Base-by-base conservation (phyloP, 345 rosid genomes). In the Erodium maritimum region DNA sequence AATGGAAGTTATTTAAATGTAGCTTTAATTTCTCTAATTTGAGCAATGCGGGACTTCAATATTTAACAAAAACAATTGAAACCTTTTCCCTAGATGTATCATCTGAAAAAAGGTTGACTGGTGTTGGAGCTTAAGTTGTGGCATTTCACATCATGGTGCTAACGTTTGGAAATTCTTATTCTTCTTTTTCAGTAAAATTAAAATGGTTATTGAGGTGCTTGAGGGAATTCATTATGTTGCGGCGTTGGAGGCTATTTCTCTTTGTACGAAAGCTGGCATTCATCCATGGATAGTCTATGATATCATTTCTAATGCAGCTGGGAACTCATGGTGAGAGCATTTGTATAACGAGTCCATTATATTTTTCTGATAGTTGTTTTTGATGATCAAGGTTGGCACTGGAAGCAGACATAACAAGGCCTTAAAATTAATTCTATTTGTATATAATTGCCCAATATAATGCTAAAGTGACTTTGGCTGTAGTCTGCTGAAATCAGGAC, bases 281-380 rank as follows among this genome's bases (percentile, higher is more conserved):
- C 90, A 91, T 81, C 98, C 98, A 17, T 84, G 90, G 93, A 88
- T 91, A 60, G 74, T 88, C 70, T 91, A 91, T 68, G 81, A 91
- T 76, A 91, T 91, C 67, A 81, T 91, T 66, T 84, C 98, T 55
- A 86, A 88, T 80, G 96, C 98, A 60, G 98, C 98, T 74, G 98
- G 98, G 66, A 91, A 82, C 73, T 91, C 98, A 70, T 82, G 98
- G 98, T 91, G 61, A 65, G 86, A 60, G 23, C 61, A 70, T 52
- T 24, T 46, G 63, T 57, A 25, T 63, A 42, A 23, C 17, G 37
- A 46, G 53, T 58, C 14, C 50, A 52, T 21, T 52, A 19, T 1
- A 19, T 19, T 33, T 25, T 5, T 37, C 46, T 37, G 10, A 12
- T 37, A 12, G 46, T 37, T 5, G 13, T 37, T 1, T 37, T 37